Evolutionary conservation across 177 flowering plant species (phyloP), one percentile per base, ranked within the genome.

Genomic region (Telopea speciosissima): DNA sequence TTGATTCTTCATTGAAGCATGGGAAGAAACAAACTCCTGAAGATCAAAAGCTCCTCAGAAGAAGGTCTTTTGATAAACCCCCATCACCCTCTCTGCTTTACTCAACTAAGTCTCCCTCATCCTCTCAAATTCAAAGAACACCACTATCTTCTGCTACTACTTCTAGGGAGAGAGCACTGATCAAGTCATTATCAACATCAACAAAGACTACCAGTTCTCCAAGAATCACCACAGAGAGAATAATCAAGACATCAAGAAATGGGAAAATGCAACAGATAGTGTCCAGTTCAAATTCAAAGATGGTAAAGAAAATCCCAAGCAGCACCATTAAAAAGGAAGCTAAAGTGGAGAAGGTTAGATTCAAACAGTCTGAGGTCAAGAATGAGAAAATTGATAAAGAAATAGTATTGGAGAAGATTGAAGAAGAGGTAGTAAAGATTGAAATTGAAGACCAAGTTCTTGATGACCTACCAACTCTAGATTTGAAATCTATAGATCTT

Each of bases 11-110:
- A 33, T 5, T 56, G 21, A 76, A 71, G 72, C 31, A 6, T 19
- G 69, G 40, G 13, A 83, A 74, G 70, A 81, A 79, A 69, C 54
- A 45, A 65, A 26, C 31, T 65, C 5, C 26, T 23, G 72, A 64
- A 5, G 68, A 73, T 16, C 8, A 71, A 49, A 3, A 71, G 42
- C 73, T 64, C 1, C 71, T 23, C 6, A 67, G 87, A 42, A 79
- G 86, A 63, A 70, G 80, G 61, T 85, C 88, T 22, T 81, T 83
- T 9, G 88, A 85, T 67, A 79, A 70, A 75, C 81, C 82, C 61
- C 80, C 80, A 0, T 66, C 82, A 5, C 25, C 19, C 8, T 45
- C 40, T 33, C 40, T 2, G 40, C 40, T 33, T 33, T 33, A 81
- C 23, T 61, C 40, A 7, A 7, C 3, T 67, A 79, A 71, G 76